Evolutionary conservation across 1,284 basidiomycete genomes (phyloP), one percentile per base, ranked within the genome.

Genomic region (Apiotrichum sp.): DNA sequence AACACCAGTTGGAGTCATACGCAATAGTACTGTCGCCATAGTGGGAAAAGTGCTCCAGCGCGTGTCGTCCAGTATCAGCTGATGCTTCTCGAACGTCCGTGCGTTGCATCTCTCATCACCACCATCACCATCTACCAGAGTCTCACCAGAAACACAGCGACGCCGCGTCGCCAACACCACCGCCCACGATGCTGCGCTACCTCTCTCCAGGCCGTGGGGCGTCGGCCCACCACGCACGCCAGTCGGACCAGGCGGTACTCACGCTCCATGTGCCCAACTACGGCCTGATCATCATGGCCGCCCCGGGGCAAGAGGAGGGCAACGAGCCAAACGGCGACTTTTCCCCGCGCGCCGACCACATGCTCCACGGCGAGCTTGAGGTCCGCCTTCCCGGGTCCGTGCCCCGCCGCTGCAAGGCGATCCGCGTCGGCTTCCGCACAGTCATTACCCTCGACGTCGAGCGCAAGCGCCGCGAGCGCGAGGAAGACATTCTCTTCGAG

Each of bases 401-500:
- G 8, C 47, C 58, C 3, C 33, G 43, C 31, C 52, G 55, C 16
- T 52, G 50, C 42, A 55, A 55, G 38, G 48, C 55, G 0, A 57
- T 59, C 48, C 57, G 61, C 36, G 61, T 62, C 14, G 61, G 58
- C 0, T 40, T 62, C 13, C 50, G 56, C 11, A 53, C 53, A 1
- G 47, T 50, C 38, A 55, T 62, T 46, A 52, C 50, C 8, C 55
- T 59, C 36, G 58, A 62, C 45, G 47, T 62, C 32, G 58, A 56
- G 31, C 52, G 47, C 38, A 36, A 45, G 40, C 22, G 22, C 22
- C 22, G 22, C 22, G 6, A 13, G 8, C 8, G 14, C 36, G 58
- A 60, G 22, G 55, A 63, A 42, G 60, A 62, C 47, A 52, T 55
- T 13, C 44, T 62, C 29, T 59, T 62, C 39, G 54, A 62, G 44